These are phyloP conservation scores for Coelastrella sp. DNA, from an alignment of 139 green algal genomes.

Conservation along the genomic window DNA sequence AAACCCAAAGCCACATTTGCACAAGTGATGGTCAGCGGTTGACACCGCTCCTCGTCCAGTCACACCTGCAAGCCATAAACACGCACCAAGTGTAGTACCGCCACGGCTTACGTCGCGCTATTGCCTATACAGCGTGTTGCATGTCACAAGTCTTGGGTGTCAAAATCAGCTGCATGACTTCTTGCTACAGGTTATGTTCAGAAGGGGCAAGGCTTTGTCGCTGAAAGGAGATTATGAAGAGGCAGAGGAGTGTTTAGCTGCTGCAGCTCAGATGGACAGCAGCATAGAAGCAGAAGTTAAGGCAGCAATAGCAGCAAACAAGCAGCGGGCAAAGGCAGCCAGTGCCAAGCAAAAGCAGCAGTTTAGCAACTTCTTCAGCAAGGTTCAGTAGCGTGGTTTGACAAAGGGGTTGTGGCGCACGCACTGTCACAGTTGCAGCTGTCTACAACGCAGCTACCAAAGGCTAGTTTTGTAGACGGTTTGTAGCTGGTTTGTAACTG, in stretches of 20 bases:
- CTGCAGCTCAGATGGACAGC: constrained; percentile 52
- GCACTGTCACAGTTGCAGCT: too few species aligned
- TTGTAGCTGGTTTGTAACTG: too few species aligned
- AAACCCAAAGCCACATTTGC: neutral
- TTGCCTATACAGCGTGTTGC: neutral
- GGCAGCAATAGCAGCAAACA: constrained; percentile 56
- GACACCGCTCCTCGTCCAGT: too few species aligned
- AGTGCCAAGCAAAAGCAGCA: constrained; percentile 62
- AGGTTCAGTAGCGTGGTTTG: neutral
- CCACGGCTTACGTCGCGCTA: too few species aligned
- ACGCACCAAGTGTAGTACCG: too few species aligned
- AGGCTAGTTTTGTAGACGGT: too few species aligned
- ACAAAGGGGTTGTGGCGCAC: too few species aligned
- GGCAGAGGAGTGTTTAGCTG: constrained; percentile 63
- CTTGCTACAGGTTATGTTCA: constrained; percentile 55
- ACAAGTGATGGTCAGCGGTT: too few species aligned
- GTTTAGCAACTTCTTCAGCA: constrained; percentile 73
- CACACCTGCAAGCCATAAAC: too few species aligned
- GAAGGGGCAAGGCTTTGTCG: constrained; percentile 64
- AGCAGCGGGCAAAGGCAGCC: constrained; percentile 61
- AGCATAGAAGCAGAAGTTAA: constrained; percentile 55
- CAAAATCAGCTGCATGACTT: neutral
- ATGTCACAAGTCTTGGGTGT: neutral
- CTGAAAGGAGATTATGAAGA: constrained; percentile 72
- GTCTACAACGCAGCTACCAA: too few species aligned